A percentile compares a stretch with the other conserved stretches of the same genome.
Conservation (phyloP, 169 alveolate genomes). For the Cryptosporidium sp. region DNA sequence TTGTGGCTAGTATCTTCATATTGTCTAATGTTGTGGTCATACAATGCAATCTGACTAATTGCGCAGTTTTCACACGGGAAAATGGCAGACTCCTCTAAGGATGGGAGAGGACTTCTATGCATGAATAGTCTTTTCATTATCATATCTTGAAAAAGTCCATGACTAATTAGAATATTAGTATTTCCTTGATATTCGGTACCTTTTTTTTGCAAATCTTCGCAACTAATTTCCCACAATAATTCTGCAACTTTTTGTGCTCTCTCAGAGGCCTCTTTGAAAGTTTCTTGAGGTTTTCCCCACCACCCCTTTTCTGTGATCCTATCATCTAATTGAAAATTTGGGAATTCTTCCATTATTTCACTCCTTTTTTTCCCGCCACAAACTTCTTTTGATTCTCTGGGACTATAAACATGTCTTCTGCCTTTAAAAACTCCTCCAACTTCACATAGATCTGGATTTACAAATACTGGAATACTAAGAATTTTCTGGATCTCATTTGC, state of each 20-base stretch:
- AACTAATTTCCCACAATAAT: constrained; percentile 42
- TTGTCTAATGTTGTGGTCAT: neutral
- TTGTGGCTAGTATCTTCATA: neutral
- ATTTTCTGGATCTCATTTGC: constrained; percentile 29
- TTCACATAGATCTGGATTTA: constrained; percentile 60
- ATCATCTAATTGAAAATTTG: constrained; percentile 38
- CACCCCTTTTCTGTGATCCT: constrained; percentile 61
- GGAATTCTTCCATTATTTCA: constrained; percentile 34
- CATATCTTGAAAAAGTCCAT: constrained; percentile 68
- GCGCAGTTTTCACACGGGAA: constrained; percentile 72
- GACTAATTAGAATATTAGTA: constrained; percentile 44
- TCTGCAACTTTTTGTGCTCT: constrained; percentile 56
- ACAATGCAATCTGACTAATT: constrained; percentile 42
- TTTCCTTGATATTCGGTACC: constrained; percentile 36
- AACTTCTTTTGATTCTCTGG: neutral
- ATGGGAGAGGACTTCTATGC: neutral
- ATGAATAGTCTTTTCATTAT: constrained; percentile 44
- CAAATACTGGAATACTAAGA: constrained; percentile 32
- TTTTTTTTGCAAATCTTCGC: neutral
- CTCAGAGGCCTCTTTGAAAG: constrained; percentile 38
- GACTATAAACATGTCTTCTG: neutral
- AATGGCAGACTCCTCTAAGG: constrained; percentile 18
- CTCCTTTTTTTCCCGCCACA: constrained; percentile 41
- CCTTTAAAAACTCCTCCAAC: constrained; percentile 73
- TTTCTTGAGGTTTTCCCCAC: constrained; percentile 68